Evolutionary conservation across 257 asterid species (phyloP), one percentile per base, ranked within the genome.

Genomic region (Jacaranda mimosifolia): DNA sequence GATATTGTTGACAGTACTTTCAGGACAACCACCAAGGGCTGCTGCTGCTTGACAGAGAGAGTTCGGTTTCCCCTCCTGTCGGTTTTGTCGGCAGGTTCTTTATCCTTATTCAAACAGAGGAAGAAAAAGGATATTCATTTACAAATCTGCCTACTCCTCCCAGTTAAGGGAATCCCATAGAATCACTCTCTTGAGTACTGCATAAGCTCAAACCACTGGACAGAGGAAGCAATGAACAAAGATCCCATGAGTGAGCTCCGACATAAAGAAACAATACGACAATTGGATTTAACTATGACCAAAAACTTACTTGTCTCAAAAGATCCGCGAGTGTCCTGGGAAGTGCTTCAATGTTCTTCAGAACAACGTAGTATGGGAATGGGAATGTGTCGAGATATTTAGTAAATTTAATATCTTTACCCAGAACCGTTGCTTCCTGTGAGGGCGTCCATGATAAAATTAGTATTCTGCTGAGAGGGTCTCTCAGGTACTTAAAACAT

Each of bases 191-290:
- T 87, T 2, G 92, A 83, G 63, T 85, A 32, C 75, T 87, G 98
- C 98, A 92, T 95, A 59, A 95, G 97, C 89, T 93, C 99, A 73
- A 95, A 95, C 99, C 98, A 95, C 99, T 95, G 93, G 26, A 58
- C 3, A 19, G 9, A 69, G 39, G 18, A 72, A 72, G 52, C 46
- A 55, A 77, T n/a, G 18, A 12, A 69, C 36, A 77, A 21, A 9
- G 40, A 19, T 8, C 3, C 2, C 13, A 15, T 4, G 46, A 42
- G 70, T 18, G 40, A 52, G 72, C 32, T 39, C 4, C 59, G 26
- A 65, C 32, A n/a, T 17, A 4, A 5, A 35, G 21, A 53, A 77
- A 81, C 60, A 56, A 18, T 11, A 9, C 63, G 48, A 42, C 0
- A 19, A 21, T 9, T 6, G 5, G 42, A 63, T 26, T 12, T n/a